Evolutionary conservation across 2,329 filamentous ascomycete species (phyloP).

Genomic region (Ophiostoma quercus): DNA sequence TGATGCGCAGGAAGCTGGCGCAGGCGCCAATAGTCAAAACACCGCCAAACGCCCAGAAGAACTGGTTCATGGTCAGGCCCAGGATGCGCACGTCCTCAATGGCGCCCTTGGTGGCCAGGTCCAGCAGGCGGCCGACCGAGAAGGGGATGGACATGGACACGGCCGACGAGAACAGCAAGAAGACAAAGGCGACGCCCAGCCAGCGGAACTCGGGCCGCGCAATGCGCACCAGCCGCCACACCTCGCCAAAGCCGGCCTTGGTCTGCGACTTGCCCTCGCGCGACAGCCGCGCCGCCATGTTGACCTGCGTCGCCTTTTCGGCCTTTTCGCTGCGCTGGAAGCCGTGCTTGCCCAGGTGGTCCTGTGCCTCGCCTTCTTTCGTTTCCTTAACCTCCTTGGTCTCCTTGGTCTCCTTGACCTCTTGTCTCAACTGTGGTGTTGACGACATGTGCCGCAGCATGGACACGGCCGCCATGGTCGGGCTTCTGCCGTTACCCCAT

Average conservation of each 20-base stretch:
- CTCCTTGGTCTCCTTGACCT: conserved; percentile 17
- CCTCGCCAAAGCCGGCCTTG: conserved; percentile 63
- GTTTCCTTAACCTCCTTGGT: conserved; percentile 30
- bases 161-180: conserved; percentile 81
- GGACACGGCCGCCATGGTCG: conserved; percentile 14
- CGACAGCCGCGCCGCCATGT: conserved; percentile 78
- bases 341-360: conserved; percentile 31
- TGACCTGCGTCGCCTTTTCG: conserved; percentile 78
- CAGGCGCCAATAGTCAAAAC: conserved; percentile 78
- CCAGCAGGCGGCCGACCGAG: conserved; percentile 91
- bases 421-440: not conserved
- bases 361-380: conserved; percentile 33
- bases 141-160: conserved; percentile 97
- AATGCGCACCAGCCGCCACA: conserved; percentile 83
- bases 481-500: conserved; percentile 15
- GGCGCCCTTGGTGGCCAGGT: conserved; percentile 73
- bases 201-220: conserved; percentile 77
- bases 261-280: conserved; percentile 64
- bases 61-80: conserved; percentile 77
- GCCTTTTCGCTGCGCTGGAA: conserved; percentile 66
- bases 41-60: conserved; percentile 73
- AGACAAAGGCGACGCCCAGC: conserved; percentile 71
- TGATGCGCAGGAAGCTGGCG: conserved; percentile 90
- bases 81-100: conserved; percentile 67
- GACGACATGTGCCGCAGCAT: conserved; percentile 24